Evolutionary conservation across 805 yeast genomes (phyloP).

Genomic region (Kazachstania kunashirensis): DNA sequence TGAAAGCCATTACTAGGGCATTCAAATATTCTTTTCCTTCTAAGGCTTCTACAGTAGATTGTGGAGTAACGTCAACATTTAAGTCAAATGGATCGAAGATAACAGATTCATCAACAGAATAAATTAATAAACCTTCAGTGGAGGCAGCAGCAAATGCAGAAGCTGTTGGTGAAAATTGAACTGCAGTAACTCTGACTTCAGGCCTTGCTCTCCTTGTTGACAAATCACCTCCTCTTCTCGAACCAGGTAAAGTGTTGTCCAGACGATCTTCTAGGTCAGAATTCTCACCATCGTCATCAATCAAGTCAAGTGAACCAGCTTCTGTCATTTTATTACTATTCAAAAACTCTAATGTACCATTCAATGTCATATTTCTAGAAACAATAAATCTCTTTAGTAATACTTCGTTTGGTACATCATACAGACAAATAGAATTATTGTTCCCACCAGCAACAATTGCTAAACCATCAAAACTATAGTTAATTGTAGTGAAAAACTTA

Average conservation of each 20-base stretch:
- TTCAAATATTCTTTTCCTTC: slow-evolving; percentile 49
- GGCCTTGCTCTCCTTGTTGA: slow-evolving; percentile 69
- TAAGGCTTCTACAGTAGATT: slow-evolving; percentile 52
- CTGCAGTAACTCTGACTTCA: slow-evolving; percentile 68
- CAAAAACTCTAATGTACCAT: slow-evolving; percentile 73
- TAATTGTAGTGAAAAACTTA: slow-evolving; percentile 68
- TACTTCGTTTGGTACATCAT: slow-evolving; percentile 84
- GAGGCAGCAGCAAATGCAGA: slow-evolving; percentile 89
- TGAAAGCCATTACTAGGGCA: slow-evolving; percentile 85
- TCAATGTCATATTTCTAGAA: slow-evolving; percentile 80
- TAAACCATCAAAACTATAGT: slow-evolving; percentile 83
- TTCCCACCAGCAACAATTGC: slow-evolving; percentile 89
- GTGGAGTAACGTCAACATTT: slow-evolving; percentile 87
- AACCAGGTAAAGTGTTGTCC: slow-evolving; percentile 77
- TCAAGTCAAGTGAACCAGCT: slow-evolving; percentile 72
- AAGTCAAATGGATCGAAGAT: slow-evolving; percentile 91
- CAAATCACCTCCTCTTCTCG: slow-evolving; percentile 68
- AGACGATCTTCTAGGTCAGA: slow-evolving; percentile 77
- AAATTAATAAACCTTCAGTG: slow-evolving; percentile 83
- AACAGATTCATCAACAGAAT: slow-evolving; percentile 63
- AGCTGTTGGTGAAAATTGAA: slow-evolving; percentile 83
- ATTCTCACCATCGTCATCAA: slow-evolving; percentile 78
- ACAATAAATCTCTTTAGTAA: slow-evolving; percentile 72
- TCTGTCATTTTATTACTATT: slow-evolving; percentile 81
- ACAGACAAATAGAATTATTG: slow-evolving; percentile 81